Conservation (phyloP, 345 rosid genomes). For the Aquilaria malaccensis region DNA sequence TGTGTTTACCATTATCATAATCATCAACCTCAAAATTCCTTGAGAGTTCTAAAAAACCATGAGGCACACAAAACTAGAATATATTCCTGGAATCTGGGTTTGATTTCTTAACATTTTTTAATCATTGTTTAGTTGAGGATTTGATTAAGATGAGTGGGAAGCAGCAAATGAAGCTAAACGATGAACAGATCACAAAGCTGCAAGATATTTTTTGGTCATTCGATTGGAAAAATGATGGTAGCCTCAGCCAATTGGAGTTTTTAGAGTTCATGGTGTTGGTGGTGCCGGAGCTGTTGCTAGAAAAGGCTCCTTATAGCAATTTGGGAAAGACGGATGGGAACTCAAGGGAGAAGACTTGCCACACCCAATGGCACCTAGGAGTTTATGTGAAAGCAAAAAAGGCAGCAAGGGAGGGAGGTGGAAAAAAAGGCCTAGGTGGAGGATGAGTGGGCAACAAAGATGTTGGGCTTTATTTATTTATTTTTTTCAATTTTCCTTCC, state of each 20-base stretch:
- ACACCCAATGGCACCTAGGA: too few species aligned
- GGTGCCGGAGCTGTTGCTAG: conserved; percentile 61
- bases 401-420: too few species aligned
- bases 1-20: not conserved
- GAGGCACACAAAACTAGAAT: not conserved
- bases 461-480: too few species aligned
- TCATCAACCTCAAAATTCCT: not conserved
- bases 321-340: too few species aligned
- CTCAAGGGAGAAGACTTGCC: too few species aligned
- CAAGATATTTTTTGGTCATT: conserved; percentile 80
- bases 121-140: not conserved
- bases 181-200: conserved; percentile 69
- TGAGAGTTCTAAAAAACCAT: not conserved
- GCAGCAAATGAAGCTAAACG: conserved; percentile 49
- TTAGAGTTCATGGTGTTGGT: conserved; percentile 75
- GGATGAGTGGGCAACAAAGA: too few species aligned
- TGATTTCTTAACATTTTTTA: not conserved
- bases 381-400: too few species aligned
- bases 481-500: too few species aligned
- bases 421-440: too few species aligned
- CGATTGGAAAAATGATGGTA: conserved; percentile 79
- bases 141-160: conserved; percentile 37
- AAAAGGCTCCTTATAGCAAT: conserved; percentile 72
- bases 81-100: not conserved
- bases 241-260: conserved; percentile 85